phyloP scores from a whole-genome alignment of 345 rosid species.

The Populus simonii region DNA sequence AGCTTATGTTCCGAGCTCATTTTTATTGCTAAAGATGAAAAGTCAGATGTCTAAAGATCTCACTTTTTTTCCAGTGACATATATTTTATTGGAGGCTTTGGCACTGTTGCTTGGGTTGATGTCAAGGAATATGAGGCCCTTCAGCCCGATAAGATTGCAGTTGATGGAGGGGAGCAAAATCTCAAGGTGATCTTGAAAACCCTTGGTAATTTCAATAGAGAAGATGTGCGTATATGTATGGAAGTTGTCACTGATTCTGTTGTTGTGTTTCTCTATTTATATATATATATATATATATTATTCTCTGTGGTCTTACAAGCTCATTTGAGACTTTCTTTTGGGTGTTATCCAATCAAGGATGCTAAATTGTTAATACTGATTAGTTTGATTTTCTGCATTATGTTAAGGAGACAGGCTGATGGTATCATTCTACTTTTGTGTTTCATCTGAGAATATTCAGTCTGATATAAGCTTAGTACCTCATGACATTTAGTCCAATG shows the following conservation, averaged over 20 bases:
- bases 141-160: conserved; percentile 91
- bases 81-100: conserved; percentile 97
- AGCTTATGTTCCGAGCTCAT: neutral
- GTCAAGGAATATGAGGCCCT: conserved; percentile 78
- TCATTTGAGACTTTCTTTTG: neutral
- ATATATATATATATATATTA: neutral
- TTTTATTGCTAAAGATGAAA: neutral
- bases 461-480: neutral
- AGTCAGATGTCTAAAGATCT: neutral
- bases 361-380: neutral
- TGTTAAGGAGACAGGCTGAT: neutral
- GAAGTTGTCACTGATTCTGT: neutral
- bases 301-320: neutral
- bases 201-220: neutral
- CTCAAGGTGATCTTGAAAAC: conserved; percentile 51
- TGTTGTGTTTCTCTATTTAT: neutral
- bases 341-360: neutral
- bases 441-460: neutral
- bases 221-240: neutral
- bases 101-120: conserved; percentile 97
- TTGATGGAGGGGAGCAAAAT: conserved; percentile 89
- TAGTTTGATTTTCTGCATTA: neutral
- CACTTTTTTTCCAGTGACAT: conserved; percentile 56
- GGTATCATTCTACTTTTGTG: no score
- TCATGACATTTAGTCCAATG: neutral